Conservation (phyloP, 1,284 basidiomycete genomes). For the Cutaneotrichosporon arboriforme region DNA sequence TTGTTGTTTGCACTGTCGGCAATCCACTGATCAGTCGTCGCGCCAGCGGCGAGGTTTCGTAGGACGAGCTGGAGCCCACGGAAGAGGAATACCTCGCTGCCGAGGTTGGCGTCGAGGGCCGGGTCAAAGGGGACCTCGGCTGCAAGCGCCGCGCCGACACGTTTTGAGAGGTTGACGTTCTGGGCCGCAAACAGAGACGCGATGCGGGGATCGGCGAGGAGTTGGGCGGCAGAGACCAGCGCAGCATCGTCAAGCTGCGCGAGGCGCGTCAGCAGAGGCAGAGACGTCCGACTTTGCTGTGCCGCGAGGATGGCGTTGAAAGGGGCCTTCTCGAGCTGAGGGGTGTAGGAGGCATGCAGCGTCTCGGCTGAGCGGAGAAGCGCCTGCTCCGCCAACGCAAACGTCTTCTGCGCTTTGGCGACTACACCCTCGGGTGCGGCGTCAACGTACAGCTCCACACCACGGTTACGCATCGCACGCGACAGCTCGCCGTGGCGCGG, state of each 20-base stretch:
- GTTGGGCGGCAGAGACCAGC: constrained; percentile 3
- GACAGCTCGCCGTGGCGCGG: constrained; percentile 89
- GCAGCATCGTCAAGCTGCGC: constrained; percentile 2
- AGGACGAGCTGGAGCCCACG: constrained; percentile 25
- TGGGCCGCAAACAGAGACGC: constrained; percentile 1
- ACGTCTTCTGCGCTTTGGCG: not conserved
- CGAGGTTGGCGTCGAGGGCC: constrained; percentile 32
- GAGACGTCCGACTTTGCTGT: constrained; percentile 8
- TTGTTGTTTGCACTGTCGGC: constrained; percentile 22
- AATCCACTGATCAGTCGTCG: constrained; percentile 25
- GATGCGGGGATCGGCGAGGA: constrained; percentile 10
- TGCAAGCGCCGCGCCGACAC: constrained; percentile 2
- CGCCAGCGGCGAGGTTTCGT: constrained; percentile 22
- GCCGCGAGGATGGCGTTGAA: constrained; percentile 14
- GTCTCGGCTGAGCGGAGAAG: constrained; percentile 4
- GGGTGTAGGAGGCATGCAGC: constrained; percentile 1
- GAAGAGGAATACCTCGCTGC: constrained; percentile 16
- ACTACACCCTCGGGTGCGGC: not conserved
- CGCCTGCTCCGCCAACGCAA: constrained; percentile 10
- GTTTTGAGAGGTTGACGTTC: not conserved
- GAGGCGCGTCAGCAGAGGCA: not conserved
- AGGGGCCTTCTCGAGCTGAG: not conserved
- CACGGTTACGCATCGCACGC: constrained; percentile 96
- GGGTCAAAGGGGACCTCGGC: constrained; percentile 27
- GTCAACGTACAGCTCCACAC: constrained; percentile 66